Evolutionary conservation across 441 rosid species (phyloP).

Genomic region (Flueggea neowawraea): DNA sequence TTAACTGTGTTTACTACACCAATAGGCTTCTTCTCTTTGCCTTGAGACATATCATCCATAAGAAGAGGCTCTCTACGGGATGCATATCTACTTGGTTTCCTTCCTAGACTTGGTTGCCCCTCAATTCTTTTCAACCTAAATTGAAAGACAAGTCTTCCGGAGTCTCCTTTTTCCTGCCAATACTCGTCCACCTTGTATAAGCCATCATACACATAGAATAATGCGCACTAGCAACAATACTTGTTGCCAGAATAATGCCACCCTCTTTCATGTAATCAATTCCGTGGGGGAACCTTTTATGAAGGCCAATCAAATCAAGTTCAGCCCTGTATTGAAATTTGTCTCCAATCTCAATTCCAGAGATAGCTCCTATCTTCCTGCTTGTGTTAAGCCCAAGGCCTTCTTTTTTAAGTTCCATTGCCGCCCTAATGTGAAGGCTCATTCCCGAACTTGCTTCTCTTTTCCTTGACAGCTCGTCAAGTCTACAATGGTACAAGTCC

Average conservation of each 20-base stretch:
- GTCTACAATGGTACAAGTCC: no score
- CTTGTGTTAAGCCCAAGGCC: not conserved
- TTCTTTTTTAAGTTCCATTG: no score
- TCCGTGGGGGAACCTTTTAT: not conserved
- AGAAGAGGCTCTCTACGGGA: constrained; percentile 29
- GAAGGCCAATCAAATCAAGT: not conserved
- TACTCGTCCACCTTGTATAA: constrained; percentile 48
- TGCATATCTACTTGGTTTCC: constrained; percentile 18
- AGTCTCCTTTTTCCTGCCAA: constrained; percentile 47
- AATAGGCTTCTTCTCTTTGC: constrained; percentile 54
- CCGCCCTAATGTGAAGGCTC: no score
- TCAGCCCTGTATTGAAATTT: not conserved
- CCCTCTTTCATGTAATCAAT: not conserved
- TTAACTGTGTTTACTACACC: constrained; percentile 54
- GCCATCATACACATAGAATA: constrained; percentile 31
- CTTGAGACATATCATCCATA: constrained; percentile 48
- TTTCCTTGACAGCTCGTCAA: no score
- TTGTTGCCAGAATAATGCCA: not conserved
- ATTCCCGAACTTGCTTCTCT: no score
- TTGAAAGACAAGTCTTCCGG: constrained; percentile 57
- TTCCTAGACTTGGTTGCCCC: constrained; percentile 63
- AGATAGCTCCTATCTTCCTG: not conserved
- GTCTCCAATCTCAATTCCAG: not conserved
- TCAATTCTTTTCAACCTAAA: constrained; percentile 44
- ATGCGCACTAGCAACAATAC: not conserved